A percentile compares a stretch with the other conserved stretches of the same genome.
phyloP scores from a whole-genome alignment of 352 stramenopile species.

The Phytophthora rubi region DNA sequence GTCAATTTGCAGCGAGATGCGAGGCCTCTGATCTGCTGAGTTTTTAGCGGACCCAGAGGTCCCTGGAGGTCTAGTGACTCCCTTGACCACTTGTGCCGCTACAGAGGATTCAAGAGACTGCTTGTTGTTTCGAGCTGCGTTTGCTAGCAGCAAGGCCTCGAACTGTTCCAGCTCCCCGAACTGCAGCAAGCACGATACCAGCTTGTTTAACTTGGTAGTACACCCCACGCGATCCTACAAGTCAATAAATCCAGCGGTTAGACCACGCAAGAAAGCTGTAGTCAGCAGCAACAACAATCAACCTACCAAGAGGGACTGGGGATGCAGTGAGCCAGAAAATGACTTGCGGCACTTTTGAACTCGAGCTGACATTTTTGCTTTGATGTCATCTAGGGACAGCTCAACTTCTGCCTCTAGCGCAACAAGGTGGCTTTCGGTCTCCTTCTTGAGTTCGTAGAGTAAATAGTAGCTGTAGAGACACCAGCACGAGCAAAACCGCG shows the following conservation, averaged over 20 bases:
- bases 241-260: not conserved
- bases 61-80: conserved; percentile 7
- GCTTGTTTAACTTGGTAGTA: conserved; percentile 15
- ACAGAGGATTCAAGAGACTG: conserved; percentile 18
- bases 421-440: conserved; percentile 42
- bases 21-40: conserved; percentile 10
- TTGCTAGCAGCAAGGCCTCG: conserved; percentile 30
- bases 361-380: conserved; percentile 54
- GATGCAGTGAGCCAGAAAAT: conserved; percentile 45
- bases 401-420: conserved; percentile 28
- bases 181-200: conserved; percentile 30
- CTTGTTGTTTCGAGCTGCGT: conserved; percentile 28
- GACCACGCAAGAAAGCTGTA: not conserved
- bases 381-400: conserved; percentile 38
- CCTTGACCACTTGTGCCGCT: conserved; percentile 22
- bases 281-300: not conserved
- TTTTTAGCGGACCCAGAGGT: not conserved
- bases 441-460: conserved; percentile 50
- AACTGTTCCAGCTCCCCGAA: conserved; percentile 42
- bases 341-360: conserved; percentile 43
- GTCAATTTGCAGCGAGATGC: conserved; percentile 25
- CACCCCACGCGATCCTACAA: conserved; percentile 30
- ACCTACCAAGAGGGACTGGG: conserved; percentile 52
- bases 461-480: conserved; percentile 38
- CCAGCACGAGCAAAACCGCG: no score